Conservation (phyloP, 208 protist genomes). For the Jaenimonas drosophilae region DNA sequence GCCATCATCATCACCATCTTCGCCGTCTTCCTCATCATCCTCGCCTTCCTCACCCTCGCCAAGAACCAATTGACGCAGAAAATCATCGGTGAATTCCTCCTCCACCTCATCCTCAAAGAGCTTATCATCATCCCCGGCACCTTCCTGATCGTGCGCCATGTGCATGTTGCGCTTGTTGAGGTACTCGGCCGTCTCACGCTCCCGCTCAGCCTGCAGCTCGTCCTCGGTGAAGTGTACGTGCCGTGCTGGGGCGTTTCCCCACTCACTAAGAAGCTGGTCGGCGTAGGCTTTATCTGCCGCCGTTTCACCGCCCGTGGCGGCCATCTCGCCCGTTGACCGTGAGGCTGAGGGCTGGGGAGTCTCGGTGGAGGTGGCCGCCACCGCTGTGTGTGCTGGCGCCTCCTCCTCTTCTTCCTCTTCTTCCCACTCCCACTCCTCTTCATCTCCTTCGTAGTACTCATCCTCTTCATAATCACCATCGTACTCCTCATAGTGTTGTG, state of each 20-base stretch:
- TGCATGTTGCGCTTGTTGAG: slow-evolving; percentile 13
- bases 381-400: background rate
- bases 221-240: background rate
- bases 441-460: slow-evolving; percentile 8
- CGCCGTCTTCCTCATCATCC: slow-evolving; percentile 6
- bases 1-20: slow-evolving; percentile 10
- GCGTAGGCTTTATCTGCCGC: too few species aligned
- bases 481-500: slow-evolving; percentile 7
- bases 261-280: too few species aligned
- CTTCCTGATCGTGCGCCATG: slow-evolving; percentile 15
- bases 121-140: slow-evolving; percentile 41
- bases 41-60: slow-evolving; percentile 17
- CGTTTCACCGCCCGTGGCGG: too few species aligned
- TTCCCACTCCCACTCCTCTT: slow-evolving; percentile 15
- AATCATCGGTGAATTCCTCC: slow-evolving; percentile 75
- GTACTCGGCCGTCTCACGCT: slow-evolving; percentile 11
- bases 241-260: too few species aligned
- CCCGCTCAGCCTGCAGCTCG: background rate
- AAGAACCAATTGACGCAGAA: slow-evolving; percentile 67
- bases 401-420: slow-evolving; percentile 8
- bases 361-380: background rate
- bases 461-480: slow-evolving; percentile 4
- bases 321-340: too few species aligned
- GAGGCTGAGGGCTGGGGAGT: too few species aligned
- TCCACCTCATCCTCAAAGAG: slow-evolving; percentile 82